Conservation (phyloP, 2,329 filamentous ascomycete species). For the Cladosporium phlei region DNA sequence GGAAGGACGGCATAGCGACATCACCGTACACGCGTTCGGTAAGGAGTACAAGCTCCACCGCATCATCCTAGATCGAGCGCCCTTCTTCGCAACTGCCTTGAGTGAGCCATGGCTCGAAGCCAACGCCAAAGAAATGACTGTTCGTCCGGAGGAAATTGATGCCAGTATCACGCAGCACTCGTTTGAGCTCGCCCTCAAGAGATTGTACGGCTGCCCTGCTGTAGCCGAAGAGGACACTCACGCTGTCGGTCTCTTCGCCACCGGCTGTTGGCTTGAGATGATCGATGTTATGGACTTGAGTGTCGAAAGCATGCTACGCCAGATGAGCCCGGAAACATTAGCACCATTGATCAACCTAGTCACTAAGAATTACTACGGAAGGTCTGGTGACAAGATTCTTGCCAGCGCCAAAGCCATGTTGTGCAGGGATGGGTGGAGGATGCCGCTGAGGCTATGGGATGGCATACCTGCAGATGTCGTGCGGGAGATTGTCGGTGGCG, state of each 20-base stretch:
- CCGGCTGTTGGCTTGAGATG: conserved; percentile 56
- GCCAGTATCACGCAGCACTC: conserved; percentile 48
- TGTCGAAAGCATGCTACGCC: conserved; percentile 51
- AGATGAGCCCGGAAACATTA: conserved; percentile 49
- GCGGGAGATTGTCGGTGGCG: conserved; percentile 55
- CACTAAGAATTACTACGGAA: conserved; percentile 53
- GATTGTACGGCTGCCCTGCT: conserved; percentile 49
- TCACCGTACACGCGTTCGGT: conserved; percentile 50
- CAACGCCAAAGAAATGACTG: conserved; percentile 46
- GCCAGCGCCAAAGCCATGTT: conserved; percentile 56
- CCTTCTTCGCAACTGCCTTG: conserved; percentile 52
- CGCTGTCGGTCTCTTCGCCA: conserved; percentile 52
- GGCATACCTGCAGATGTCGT: conserved; percentile 54
- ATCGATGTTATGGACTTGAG: conserved; percentile 51
- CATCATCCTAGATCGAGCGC: conserved; percentile 51
- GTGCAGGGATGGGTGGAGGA: conserved; percentile 53
- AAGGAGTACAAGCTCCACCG: conserved; percentile 51
- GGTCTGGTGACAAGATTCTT: conserved; percentile 51
- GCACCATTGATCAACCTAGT: conserved; percentile 49
- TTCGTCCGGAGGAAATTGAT: conserved; percentile 52
- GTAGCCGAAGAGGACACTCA: conserved; percentile 48
- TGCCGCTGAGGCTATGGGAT: conserved; percentile 53
- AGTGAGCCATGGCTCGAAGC: conserved; percentile 55
- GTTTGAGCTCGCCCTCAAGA: conserved; percentile 52
- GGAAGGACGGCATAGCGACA: conserved; percentile 50